Base-by-base conservation (phyloP, 2,329 filamentous ascomycete species). In the Fusarium dlaminii region DNA sequence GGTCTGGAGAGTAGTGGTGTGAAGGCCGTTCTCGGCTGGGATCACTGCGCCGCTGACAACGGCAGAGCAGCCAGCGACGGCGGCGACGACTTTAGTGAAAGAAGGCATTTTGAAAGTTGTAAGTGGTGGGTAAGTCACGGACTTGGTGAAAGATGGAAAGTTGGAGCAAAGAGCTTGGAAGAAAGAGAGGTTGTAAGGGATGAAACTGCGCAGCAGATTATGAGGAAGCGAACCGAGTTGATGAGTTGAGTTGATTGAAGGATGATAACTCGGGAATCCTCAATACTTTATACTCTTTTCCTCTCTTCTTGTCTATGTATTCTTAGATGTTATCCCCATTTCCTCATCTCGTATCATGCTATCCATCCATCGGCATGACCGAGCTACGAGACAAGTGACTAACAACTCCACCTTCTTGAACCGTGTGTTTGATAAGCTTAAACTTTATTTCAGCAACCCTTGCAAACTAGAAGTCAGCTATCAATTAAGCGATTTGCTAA, bases 401-500 rank as follows among this genome's bases (percentile, higher is more conserved):
- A 20, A 46, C 6, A 17, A n/a, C 20, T 20, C 34, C 55, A 27
- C 37, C 45, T 3, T 30, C 14, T 3, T 52, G 27, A 37, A 43
- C 58, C 58, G 7, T 32, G 24, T n/a, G 24, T n/a, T 32, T 65
- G 18, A 37, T 63, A 43, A 40, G 45, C 61, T 63, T 65, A 63
- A 63, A 30, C 36, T 65, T 29, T 65, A 43, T 29, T 32, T 27
- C 30, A 37, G 14, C 12, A 45, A 27, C 14, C 12, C 37, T 52
- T 63, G 37, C 15, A 18, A 14, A 11, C 20, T 4, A 20, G 12
- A 30, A 20, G 27, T 40, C 17, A 32, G 1, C 11, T 42, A 24
- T 24, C 3, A 20, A 20, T 15, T 20, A 56, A 56, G 36, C 27
- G 52, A 42, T 56, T 56, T 42, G 27, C 4, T 13, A 24, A 8